Conservation (phyloP, 768 basidiomycete genomes). For the Vararia minispora region DNA sequence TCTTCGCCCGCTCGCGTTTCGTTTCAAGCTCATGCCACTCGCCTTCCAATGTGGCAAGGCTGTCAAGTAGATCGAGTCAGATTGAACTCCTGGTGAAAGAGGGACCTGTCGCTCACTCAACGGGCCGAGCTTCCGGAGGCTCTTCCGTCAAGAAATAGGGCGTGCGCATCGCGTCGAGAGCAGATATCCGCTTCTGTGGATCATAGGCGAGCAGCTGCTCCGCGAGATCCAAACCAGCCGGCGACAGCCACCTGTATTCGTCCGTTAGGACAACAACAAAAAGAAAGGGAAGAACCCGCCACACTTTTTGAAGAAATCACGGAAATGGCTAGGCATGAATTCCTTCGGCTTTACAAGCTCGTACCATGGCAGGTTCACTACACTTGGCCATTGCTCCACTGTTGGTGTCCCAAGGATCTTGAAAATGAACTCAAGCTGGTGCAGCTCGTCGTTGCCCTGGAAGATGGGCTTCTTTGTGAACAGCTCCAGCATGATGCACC, state of each 20-base stretch:
- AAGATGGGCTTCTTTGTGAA: slow-evolving; percentile 96
- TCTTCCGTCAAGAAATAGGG: slow-evolving; percentile 80
- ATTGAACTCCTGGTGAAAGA: too few species aligned
- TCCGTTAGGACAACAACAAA: neutral
- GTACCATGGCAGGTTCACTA: slow-evolving; percentile 89
- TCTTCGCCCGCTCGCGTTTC: slow-evolving; percentile 81
- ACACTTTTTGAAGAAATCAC: slow-evolving; percentile 79
- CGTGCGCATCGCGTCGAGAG: slow-evolving; percentile 67
- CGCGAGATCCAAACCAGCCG: slow-evolving; percentile 80
- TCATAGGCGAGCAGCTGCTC: slow-evolving; percentile 74
- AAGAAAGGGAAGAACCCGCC: slow-evolving; percentile 12
- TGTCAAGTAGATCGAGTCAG: slow-evolving; percentile 19
- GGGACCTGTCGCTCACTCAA: slow-evolving; percentile 74
- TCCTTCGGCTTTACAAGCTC: slow-evolving; percentile 93
- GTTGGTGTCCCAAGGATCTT: slow-evolving; percentile 85
- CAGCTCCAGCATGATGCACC: slow-evolving; percentile 97
- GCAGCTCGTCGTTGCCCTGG: slow-evolving; percentile 95
- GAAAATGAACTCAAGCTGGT: slow-evolving; percentile 92
- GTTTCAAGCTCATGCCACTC: slow-evolving; percentile 99
- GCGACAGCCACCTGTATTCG: slow-evolving; percentile 85
- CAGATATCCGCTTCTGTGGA: slow-evolving; percentile 65
- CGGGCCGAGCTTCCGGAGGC: slow-evolving; percentile 62
- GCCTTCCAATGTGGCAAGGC: slow-evolving; percentile 72
- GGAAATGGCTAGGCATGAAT: slow-evolving; percentile 59
- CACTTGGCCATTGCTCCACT: slow-evolving; percentile 68